These are phyloP conservation scores for Tetradesmus obliquus DNA, from an alignment of 139 green algal species.

Conservation along the genomic window DNA sequence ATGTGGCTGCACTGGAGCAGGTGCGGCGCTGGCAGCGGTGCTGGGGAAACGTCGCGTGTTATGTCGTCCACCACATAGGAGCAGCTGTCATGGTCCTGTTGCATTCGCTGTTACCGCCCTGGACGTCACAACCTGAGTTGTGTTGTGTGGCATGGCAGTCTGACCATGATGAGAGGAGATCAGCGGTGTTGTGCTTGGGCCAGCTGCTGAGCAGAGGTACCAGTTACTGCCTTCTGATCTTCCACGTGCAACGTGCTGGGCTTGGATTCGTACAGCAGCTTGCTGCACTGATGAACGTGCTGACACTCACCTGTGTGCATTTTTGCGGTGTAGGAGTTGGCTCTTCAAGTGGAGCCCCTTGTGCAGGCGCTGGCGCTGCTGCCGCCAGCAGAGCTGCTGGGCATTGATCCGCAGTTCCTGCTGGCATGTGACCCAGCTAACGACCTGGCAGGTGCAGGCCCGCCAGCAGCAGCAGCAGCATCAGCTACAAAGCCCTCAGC, in stretches of 20 bases:
- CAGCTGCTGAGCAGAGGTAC: too few species aligned
- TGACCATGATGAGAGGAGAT: too few species aligned
- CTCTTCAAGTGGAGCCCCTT: not conserved
- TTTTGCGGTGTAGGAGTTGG: conserved; percentile 5
- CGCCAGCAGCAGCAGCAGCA: conserved; percentile 7
- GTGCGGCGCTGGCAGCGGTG: not conserved
- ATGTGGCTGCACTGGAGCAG: conserved; percentile 35
- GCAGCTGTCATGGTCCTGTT: not conserved
- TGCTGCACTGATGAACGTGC: conserved; percentile 14
- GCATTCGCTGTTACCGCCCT: not conserved
- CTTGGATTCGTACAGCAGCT: too few species aligned
- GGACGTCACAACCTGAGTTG: too few species aligned
- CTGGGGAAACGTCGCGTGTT: not conserved
- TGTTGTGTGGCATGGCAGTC: too few species aligned
- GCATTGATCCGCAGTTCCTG: not conserved
- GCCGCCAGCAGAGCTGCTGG: conserved; percentile 13
- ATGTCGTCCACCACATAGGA: not conserved
- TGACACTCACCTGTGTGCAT: not conserved
- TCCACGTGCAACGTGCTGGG: too few species aligned
- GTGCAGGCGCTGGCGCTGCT: conserved; percentile 33
- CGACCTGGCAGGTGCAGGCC: not conserved
- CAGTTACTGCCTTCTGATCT: too few species aligned
- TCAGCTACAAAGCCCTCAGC: not conserved
- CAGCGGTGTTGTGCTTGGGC: too few species aligned
- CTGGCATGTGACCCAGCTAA: not conserved